phyloP scores from a whole-genome alignment of 306 rosid genomes.

The Parietaria judaica region DNA sequence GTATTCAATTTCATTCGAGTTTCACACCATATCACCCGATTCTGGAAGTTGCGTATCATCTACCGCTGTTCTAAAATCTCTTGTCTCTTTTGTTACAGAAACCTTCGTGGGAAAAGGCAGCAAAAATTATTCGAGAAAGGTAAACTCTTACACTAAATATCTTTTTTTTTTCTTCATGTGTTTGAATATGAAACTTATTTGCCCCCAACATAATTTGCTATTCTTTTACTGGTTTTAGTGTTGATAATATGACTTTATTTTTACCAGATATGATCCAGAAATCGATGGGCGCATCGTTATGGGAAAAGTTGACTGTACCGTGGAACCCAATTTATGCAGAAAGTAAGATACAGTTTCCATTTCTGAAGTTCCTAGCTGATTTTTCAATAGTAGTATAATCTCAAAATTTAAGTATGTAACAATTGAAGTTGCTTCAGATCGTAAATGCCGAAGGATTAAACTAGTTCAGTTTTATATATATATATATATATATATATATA shows the following conservation, averaged over 20 bases:
- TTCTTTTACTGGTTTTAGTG: conserved; percentile 11
- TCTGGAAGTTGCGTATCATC: no score
- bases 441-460: not conserved
- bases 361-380: conserved; percentile 14
- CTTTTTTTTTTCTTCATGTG: conserved; percentile 18
- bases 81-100: conserved; percentile 48
- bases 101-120: conserved; percentile 97
- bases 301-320: conserved; percentile 83
- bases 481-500: no score
- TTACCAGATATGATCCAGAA: conserved; percentile 84
- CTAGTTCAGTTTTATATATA: not conserved
- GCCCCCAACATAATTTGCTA: not conserved
- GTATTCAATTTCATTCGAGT: no score
- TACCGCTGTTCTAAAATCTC: not conserved
- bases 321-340: conserved; percentile 68
- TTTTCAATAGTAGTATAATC: not conserved
- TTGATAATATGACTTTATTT: not conserved
- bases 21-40: no score
- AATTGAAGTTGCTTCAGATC: not conserved
- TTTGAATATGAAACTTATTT: not conserved
- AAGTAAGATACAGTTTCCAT: conserved; percentile 36
- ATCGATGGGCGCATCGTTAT: conserved; percentile 79
- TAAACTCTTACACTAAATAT: conserved; percentile 24
- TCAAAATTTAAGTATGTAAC: not conserved
- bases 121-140: conserved; percentile 76